These are phyloP conservation scores for Erysimum cheiranthoides DNA, from an alignment of 345 rosid genomes.

Conservation along the genomic window DNA sequence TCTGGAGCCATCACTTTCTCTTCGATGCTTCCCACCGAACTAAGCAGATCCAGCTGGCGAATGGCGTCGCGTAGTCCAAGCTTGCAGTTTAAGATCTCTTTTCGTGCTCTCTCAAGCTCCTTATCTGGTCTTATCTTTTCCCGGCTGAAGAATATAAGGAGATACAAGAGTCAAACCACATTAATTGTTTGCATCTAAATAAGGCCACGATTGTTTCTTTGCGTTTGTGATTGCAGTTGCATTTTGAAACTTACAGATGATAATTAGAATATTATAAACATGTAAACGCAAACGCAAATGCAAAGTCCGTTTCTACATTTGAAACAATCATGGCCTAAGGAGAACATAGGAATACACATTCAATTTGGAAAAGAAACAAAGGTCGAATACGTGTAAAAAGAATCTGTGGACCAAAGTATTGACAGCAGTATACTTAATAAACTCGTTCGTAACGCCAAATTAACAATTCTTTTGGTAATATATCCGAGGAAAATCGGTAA, in stretches of 20 bases:
- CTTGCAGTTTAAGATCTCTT: constrained; percentile 87
- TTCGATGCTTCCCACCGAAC: constrained; percentile 84
- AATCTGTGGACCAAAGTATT: constrained; percentile 7
- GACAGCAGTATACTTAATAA: constrained; percentile 2
- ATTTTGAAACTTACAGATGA: neutral
- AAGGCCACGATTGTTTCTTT: constrained; percentile 20
- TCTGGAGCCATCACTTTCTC: constrained; percentile 87
- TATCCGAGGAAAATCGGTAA: constrained; percentile 9
- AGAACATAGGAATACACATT: neutral
- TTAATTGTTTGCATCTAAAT: neutral
- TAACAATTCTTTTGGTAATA: constrained; percentile 23
- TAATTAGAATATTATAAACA: neutral
- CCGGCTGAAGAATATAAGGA: constrained; percentile 56
- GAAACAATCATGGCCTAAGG: constrained; percentile 19
- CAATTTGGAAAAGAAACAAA: constrained; percentile 17
- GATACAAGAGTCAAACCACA: constrained; percentile 30
- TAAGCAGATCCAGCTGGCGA: constrained; percentile 77
- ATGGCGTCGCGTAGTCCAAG: constrained; percentile 93
- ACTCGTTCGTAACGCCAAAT: constrained; percentile 7
- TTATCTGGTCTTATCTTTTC: constrained; percentile 94
- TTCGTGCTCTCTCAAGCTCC: constrained; percentile 85
- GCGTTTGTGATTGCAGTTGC: neutral
- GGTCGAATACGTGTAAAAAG: neutral
- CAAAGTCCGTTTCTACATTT: neutral
- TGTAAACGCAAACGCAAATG: constrained; percentile 13